Evolutionary conservation across 768 basidiomycete genomes (phyloP), one percentile per base, ranked within the genome.

Genomic region (Trametes villosa): DNA sequence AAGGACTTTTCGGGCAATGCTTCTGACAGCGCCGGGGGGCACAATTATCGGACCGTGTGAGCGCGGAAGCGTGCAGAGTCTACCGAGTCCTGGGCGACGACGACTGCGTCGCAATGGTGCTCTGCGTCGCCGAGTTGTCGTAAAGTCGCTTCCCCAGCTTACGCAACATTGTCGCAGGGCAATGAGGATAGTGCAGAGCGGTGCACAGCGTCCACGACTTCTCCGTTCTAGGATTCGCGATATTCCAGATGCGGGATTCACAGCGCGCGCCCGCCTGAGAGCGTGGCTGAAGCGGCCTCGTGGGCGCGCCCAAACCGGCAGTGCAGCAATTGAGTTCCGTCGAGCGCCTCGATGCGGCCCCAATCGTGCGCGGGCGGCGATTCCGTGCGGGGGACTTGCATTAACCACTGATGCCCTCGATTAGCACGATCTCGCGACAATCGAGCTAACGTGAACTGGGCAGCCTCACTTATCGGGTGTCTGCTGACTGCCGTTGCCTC

Each of bases 191-290:
- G 47, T 15, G 49, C 9, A 34, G 6, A 18, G 26, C 26, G 12
- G 38, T 27, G 36, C 41, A 27, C 22, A 22, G 41, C 49, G 48
- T 15, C n/a, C 34, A 22, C 31, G 12, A 24, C 52, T 42, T 49
- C 38, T 41, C 8, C 53, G 29, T 50, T 31, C 46, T 30, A 49
- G 38, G 59, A 60, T 60, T 60, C 50, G 53, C 59, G 53, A 41
- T 49, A 55, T 33, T 42, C 51, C 51, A 53, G 33, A 59, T 42
- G 53, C 52, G 29, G 9, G 59, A 60, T 60, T 55, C 30, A 26
- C 59, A 31, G 38, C 44, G 46, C 47, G 49, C 20, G 53, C 59
- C n/a, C 59, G 59, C 9, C 40, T 60, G 59, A n/a, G 59, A 60
- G 53, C 59, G 59, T 46, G 20, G 18, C 15, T 33, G 48, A 49